Conservation (phyloP, 139 green algal genomes). For the Limnomonas spitsbergensis region DNA sequence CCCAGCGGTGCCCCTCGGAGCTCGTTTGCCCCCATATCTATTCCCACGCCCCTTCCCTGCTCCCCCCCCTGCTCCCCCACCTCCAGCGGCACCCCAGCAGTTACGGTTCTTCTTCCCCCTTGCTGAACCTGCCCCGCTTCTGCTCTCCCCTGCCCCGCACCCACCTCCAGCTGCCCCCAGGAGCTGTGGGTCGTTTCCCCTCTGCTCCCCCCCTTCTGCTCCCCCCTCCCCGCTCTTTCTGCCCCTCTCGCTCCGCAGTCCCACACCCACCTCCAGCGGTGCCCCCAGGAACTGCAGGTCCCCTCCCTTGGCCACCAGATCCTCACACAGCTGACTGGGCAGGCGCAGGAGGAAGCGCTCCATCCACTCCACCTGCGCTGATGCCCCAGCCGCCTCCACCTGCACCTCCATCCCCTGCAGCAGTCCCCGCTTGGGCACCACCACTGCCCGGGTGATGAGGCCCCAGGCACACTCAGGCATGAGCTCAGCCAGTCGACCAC, state of each 20-base stretch:
- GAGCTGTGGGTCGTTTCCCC: no score
- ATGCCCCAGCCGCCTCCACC: no score
- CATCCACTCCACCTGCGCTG: not conserved
- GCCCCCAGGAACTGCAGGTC: constrained; percentile 1
- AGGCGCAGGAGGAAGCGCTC: constrained; percentile 1
- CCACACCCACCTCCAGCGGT: not conserved
- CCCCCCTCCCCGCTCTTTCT: not conserved
- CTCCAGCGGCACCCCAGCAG: no score
- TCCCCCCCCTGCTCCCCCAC: no score
- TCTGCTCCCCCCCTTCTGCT: not conserved
- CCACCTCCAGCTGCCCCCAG: no score
- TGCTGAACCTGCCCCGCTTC: no score
- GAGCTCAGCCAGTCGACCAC: constrained; percentile 21
- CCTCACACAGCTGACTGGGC: constrained; percentile 8
- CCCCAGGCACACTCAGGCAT: constrained; percentile 35
- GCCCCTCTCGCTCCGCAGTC: not conserved
- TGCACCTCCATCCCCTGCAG: not conserved
- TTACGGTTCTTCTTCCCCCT: no score
- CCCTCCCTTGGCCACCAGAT: not conserved
- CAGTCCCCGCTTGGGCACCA: not conserved
- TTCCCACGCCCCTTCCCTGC: no score
- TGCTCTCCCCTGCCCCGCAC: no score
- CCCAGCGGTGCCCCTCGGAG: no score
- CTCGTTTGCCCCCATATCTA: no score
- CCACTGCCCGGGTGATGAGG: constrained; percentile 35